A percentile compares a stretch with the other conserved stretches of the same genome.
These are phyloP conservation scores for Kappamyces sp. DNA, from an alignment of 192 early-diverging fungal genomes.

Conservation along the genomic window DNA sequence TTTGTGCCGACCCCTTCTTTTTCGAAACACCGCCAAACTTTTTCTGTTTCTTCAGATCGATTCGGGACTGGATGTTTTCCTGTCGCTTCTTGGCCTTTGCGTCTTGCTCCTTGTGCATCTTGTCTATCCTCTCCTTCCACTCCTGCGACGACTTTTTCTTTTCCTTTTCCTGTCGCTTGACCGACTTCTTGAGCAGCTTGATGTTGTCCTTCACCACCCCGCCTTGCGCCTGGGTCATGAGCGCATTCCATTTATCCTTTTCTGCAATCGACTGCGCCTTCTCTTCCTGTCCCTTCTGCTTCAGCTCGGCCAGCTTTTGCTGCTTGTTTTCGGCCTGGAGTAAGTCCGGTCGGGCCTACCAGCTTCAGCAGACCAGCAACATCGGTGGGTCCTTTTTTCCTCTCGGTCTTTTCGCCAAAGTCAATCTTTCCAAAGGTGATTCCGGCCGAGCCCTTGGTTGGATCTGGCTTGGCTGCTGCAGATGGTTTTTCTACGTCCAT, in stretches of 20 bases:
- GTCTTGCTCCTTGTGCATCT: constrained; percentile 54
- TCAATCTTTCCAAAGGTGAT: constrained; percentile 58
- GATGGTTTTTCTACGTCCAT: constrained; percentile 33
- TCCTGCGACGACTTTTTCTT: constrained; percentile 81
- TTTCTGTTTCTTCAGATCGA: constrained; percentile 70
- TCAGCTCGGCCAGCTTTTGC: constrained; percentile 69
- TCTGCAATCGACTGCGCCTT: constrained; percentile 63
- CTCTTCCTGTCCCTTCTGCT: constrained; percentile 46
- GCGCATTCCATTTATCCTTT: constrained; percentile 77
- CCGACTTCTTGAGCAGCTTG: constrained; percentile 83
- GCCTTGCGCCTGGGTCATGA: constrained; percentile 72
- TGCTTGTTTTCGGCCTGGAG: constrained; percentile 59
- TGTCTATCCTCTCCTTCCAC: constrained; percentile 75
- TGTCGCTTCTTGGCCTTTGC: constrained; percentile 73
- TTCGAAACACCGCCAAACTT: constrained; percentile 49
- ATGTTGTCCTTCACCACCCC: constrained; percentile 90
- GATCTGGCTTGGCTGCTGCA: constrained; percentile 1
- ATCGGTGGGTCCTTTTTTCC: constrained; percentile 61
- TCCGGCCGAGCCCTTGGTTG: constrained; percentile 62
- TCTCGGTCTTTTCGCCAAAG: constrained; percentile 51
- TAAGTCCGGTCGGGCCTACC: constrained; percentile 20
- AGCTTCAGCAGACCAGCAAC: constrained; percentile 58
- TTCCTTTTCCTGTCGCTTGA: constrained; percentile 74
- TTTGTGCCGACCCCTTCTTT: not conserved
- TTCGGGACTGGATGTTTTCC: constrained; percentile 75